These are phyloP conservation scores for Oidiodendron maius DNA, from an alignment of 495 filamentous ascomycete genomes.

Conservation along the genomic window DNA sequence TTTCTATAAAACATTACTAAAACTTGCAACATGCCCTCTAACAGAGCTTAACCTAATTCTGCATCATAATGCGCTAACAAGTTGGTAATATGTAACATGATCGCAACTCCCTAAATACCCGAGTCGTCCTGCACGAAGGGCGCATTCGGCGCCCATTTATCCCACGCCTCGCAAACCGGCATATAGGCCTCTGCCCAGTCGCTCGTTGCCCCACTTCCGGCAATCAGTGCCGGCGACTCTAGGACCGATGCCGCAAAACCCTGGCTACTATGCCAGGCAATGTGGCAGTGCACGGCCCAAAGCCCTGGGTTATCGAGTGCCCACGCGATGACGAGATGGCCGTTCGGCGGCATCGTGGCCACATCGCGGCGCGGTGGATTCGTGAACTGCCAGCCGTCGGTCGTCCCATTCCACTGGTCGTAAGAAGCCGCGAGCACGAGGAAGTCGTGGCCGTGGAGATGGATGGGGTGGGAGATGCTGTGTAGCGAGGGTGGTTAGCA, in stretches of 20 bases:
- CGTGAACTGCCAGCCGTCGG: too few relatives aligned
- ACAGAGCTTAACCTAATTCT: too few relatives aligned
- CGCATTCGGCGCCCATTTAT: conserved; percentile 26
- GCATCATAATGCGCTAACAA: too few relatives aligned
- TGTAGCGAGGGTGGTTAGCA: not conserved
- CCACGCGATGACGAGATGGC: not conserved
- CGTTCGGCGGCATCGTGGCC: not conserved
- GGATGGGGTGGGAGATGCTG: not conserved
- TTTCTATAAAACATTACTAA: too few relatives aligned
- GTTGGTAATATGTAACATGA: too few relatives aligned
- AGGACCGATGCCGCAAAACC: conserved; percentile 32
- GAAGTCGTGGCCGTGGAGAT: not conserved
- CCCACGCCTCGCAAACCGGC: conserved; percentile 36
- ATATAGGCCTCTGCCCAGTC: conserved; percentile 27
- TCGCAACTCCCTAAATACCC: conserved; percentile 32
- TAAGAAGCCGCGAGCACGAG: not conserved
- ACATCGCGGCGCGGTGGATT: not conserved
- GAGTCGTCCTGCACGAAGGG: conserved; percentile 35
- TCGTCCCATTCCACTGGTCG: not conserved
- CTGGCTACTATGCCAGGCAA: conserved; percentile 43
- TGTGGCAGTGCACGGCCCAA: conserved; percentile 52
- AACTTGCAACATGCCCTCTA: too few relatives aligned
- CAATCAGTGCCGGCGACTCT: too few relatives aligned
- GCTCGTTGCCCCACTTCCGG: conserved; percentile 19
- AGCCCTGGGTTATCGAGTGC: not conserved